Base-by-base conservation (phyloP, 768 basidiomycete genomes). In the Agrocybe praecox region DNA sequence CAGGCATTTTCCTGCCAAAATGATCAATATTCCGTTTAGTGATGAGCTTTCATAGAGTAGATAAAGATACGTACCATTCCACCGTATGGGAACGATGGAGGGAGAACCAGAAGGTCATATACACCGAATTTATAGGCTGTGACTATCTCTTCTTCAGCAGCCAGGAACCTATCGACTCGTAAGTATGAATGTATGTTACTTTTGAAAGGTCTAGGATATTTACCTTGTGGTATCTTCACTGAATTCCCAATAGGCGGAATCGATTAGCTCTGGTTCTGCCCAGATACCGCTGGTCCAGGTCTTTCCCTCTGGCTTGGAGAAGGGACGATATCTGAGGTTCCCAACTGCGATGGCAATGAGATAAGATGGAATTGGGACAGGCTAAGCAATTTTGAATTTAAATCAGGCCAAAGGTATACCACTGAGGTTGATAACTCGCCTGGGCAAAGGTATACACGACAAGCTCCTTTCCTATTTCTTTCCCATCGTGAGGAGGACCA, bases 31-130 rank as follows among this genome's bases (percentile, higher is more conserved):
- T 23, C 22, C 2, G 4, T 18, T 33, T 21, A 17, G 47, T 0
- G 26, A 21, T 11, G 32, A 34, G 8, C 33, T 15, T 7, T 23
- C 12, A 23, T 22, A 12, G 22, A 17, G 47, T 15, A n/a, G 4
- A 36, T 19, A 19, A 46, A 18, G n/a, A 8, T 23, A 69, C 80
- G 62, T 58, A 87, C 89, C 92, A 92, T 89, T 58, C 92, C 94
- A 49, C 94, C 95, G 68, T 90, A 96, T 1, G 95, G 96, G 80
- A 97, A 98, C 0, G 90, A 89, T 12, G 92, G 89, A 0, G 96
- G 96, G 3, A 98, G 78, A 21, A 98, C 86, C 18, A 98, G 80
- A 1, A 96, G 69, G 67, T 98, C 95, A 66, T 95, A 97, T 1
- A 94, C 89, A 2, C 90, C 88, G 65, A 95, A 98, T 49, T 76